Evolutionary conservation across 306 rosid species (phyloP).

Genomic region (Sicyos edulis): DNA sequence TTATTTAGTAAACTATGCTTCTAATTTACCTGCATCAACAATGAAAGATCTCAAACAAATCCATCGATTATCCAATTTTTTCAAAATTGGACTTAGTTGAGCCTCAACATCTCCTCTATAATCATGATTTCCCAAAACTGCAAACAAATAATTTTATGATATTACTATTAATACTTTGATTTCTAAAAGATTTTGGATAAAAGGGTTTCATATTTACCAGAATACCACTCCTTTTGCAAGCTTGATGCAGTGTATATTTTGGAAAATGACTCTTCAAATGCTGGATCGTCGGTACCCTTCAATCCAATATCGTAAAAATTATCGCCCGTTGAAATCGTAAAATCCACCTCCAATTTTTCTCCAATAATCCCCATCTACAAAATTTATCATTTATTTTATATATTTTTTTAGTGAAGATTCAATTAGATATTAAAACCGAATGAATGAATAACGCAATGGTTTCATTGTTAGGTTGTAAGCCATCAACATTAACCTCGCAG

Average conservation of each 20-base stretch:
- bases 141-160: not conserved
- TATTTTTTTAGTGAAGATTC: no score
- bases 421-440: no score
- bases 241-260: conserved; percentile 59
- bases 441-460: no score
- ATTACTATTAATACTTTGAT: no score
- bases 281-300: conserved; percentile 35
- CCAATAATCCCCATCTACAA: conserved; percentile 63
- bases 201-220: conserved; percentile 25
- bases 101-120: conserved; percentile 82
- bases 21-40: conserved; percentile 38
- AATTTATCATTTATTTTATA: no score
- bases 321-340: conserved; percentile 60
- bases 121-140: conserved; percentile 90
- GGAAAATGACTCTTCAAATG: conserved; percentile 49
- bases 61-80: conserved; percentile 51
- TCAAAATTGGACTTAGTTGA: conserved; percentile 47
- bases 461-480: no score
- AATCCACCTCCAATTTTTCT: conserved; percentile 45
- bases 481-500: no score
- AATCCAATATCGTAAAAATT: conserved; percentile 52
- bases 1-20: not conserved
- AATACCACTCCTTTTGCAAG: conserved; percentile 57
- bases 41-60: conserved; percentile 62
- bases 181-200: not conserved